These are phyloP conservation scores for Tulasnella sp. DNA, from an alignment of 768 basidiomycete genomes.

Conservation along the genomic window DNA sequence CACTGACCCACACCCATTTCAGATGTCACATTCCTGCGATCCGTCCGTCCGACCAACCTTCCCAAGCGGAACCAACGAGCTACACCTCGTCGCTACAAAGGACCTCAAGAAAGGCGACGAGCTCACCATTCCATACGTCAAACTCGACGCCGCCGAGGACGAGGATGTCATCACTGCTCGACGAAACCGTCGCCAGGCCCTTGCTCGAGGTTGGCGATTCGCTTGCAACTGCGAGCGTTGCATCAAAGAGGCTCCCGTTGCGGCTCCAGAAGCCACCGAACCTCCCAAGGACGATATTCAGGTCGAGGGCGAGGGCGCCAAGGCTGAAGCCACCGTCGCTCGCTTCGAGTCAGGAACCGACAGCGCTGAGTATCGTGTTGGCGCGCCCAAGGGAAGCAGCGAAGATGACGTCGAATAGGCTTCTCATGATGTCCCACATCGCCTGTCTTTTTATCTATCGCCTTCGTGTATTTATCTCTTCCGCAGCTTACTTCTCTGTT, in stretches of 20 bases:
- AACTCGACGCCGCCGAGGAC: conserved; percentile 55
- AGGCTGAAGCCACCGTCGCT: conserved; percentile 13
- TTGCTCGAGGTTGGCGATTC: conserved; percentile 78
- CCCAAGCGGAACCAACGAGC: conserved; percentile 58
- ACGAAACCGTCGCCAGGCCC: conserved; percentile 62
- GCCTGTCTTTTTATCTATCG: neutral
- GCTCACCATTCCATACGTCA: conserved; percentile 71
- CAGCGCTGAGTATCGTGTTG: conserved; percentile 8
- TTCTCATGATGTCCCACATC: neutral
- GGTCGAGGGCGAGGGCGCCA: conserved; percentile 22
- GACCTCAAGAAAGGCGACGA: conserved; percentile 72
- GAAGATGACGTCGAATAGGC: conserved; percentile 14
- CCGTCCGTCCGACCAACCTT: conserved; percentile 67
- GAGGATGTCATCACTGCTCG: conserved; percentile 49
- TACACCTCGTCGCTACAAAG: conserved; percentile 62
- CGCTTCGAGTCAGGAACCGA: conserved; percentile 17
- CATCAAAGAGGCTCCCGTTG: conserved; percentile 46
- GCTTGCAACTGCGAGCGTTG: conserved; percentile 70
- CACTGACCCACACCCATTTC: neutral
- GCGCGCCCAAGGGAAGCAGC: conserved; percentile 8
- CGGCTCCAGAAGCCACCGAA: neutral
- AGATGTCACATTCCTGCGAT: conserved; percentile 69
- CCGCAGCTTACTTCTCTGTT: neutral
- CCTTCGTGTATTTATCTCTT: conserved; percentile 1
- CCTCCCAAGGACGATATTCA: conserved; percentile 16